phyloP scores from a whole-genome alignment of 2,329 filamentous ascomycete species.

The Penicillium olsonii region DNA sequence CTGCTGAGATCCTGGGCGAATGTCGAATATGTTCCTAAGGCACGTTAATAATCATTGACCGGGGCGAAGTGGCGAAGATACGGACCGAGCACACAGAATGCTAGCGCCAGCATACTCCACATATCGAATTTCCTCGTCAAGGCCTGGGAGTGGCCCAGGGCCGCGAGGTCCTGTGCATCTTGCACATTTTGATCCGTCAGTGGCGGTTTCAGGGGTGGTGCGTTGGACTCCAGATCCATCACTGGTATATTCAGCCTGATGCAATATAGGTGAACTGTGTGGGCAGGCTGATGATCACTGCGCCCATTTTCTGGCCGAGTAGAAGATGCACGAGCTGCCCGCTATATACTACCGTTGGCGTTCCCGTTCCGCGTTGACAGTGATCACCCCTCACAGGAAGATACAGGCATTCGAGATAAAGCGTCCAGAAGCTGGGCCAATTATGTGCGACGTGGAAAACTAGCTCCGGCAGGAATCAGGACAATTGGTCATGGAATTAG shows the following conservation, averaged over 20 bases:
- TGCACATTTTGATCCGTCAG: conserved; percentile 32
- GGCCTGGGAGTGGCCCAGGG: conserved; percentile 46
- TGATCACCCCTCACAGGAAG: conserved; percentile 8
- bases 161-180: conserved; percentile 43
- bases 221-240: conserved; percentile 34
- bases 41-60: neutral
- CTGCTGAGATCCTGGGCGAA: conserved; percentile 56
- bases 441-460: conserved; percentile 2
- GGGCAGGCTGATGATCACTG: conserved; percentile 14
- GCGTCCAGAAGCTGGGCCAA: conserved; percentile 19
- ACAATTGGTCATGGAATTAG: conserved; percentile 21
- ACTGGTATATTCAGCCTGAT: conserved; percentile 24
- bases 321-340: neutral
- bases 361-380: conserved; percentile 7
- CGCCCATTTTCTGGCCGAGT: conserved; percentile 30
- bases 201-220: conserved; percentile 28
- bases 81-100: conserved; percentile 56
- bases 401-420: conserved; percentile 25
- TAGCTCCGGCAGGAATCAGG: conserved; percentile 6
- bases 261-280: conserved; percentile 23
- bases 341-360: conserved; percentile 17
- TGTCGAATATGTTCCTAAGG: conserved; percentile 55
- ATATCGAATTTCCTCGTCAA: conserved; percentile 53
- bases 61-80: neutral
- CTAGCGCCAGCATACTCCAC: conserved; percentile 60